phyloP scores from a whole-genome alignment of 495 filamentous ascomycete genomes.

The Penicillium canescens region DNA sequence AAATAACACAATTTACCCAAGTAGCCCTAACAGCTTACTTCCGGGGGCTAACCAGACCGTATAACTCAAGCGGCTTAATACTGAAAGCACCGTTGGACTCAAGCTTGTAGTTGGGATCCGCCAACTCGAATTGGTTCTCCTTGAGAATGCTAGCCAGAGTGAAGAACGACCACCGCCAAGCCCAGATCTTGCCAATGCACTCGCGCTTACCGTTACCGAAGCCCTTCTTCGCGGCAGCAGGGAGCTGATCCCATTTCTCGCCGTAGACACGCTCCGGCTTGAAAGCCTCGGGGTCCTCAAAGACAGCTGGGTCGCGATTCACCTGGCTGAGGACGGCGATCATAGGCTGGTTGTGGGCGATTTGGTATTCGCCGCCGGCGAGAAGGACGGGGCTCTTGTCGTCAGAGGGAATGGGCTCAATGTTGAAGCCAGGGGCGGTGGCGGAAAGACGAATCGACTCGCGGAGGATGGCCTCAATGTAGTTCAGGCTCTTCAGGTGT shows the following conservation, averaged over 20 bases:
- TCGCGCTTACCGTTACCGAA: constrained; percentile 72
- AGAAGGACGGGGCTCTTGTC: constrained; percentile 52
- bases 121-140: constrained; percentile 45
- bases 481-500: constrained; percentile 65
- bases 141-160: constrained; percentile 41
- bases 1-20: background rate
- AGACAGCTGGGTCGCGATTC: constrained; percentile 70
- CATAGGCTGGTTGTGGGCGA: constrained; percentile 60
- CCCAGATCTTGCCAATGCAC: constrained; percentile 67
- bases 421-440: constrained; percentile 65
- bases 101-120: constrained; percentile 40
- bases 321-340: constrained; percentile 63
- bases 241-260: constrained; percentile 60
- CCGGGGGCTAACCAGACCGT: constrained; percentile 40
- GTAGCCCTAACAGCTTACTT: constrained; percentile 7
- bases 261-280: constrained; percentile 69
- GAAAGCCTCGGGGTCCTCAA: constrained; percentile 64
- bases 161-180: constrained; percentile 58
- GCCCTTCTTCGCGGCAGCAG: constrained; percentile 60
- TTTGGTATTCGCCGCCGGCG: constrained; percentile 65
- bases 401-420: constrained; percentile 51
- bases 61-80: constrained; percentile 34
- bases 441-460: constrained; percentile 72
- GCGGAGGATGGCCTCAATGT: constrained; percentile 65
- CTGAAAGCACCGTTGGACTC: constrained; percentile 42